Base-by-base conservation (phyloP, 2,329 filamentous ascomycete genomes). In the Ophiocordyceps camponoti-leonardi region DNA sequence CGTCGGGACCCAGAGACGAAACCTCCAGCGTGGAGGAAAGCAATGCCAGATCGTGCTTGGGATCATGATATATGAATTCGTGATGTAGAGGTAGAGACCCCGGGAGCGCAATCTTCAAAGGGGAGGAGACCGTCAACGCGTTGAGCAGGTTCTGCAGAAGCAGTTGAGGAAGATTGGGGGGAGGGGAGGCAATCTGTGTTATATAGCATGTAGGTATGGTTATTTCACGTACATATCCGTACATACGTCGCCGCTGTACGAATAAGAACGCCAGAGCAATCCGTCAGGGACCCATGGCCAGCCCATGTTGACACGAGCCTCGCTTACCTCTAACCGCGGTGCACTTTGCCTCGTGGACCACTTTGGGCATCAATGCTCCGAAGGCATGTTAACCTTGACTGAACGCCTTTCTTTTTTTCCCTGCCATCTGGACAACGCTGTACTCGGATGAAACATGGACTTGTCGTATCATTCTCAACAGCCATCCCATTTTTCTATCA, bases 11-110 rank as follows among this genome's bases (percentile, higher is more conserved):
- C 61, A 60, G 50, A 61, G 62, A 48, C 62, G 54, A 48, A 65
- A 61, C 51, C 62, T 65, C 62, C 62, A 57, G 52, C 55, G 57
- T 54, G 62, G 61, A 64, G 61, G 64, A 55, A 56, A 57, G 55
- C 55, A 58, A 56, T 59, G 56, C 47, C 59, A 58, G 49, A 51
- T 54, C 52, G 53, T 56, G 58, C 61, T 58, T 52, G 56, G 55
- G 60, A 54, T 63, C 62, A 65, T 65, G 59, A 48, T 48, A 48
- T 39, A 39, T 18, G n/a, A n/a, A 19, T 7, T 33, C 2, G 31
- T 28, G 31, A 6, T 16, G 13, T 33, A n/a, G 31, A n/a, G 35
- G 7, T 39, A n/a, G 35, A 39, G 10, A 20, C 18, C 41, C 42
- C 31, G 31, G 18, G 18, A 18, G 35, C 35, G 35, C 35, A 18